Percentiles rank a stretch among this genome's conserved stretches.
phyloP scores from a whole-genome alignment of 257 asterid species.

The Lantana camara region DNA sequence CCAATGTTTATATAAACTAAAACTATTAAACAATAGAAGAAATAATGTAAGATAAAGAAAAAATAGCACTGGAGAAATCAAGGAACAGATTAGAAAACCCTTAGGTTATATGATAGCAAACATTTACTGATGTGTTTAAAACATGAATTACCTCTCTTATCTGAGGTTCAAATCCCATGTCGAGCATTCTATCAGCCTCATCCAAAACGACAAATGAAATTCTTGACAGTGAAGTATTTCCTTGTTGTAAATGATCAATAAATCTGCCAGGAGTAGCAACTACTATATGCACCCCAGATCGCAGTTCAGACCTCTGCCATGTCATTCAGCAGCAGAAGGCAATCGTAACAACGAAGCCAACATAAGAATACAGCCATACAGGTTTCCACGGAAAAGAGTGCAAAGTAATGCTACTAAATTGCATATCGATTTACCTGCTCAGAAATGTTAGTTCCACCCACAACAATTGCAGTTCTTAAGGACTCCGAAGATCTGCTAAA shows the following conservation, averaged over 20 bases:
- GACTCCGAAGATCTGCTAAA: slow-evolving; percentile 77
- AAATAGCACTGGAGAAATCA: neutral
- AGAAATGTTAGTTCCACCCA: slow-evolving; percentile 86
- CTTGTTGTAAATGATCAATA: slow-evolving; percentile 84
- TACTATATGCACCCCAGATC: slow-evolving; percentile 77
- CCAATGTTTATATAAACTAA: slow-evolving; percentile 1
- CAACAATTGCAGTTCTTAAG: slow-evolving; percentile 79
- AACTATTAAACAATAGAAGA: neutral
- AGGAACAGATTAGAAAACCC: slow-evolving; percentile 13
- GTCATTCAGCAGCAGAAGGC: slow-evolving; percentile 39
- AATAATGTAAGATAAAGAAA: neutral
- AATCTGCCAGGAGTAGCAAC: slow-evolving; percentile 97
- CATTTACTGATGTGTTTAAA: neutral
- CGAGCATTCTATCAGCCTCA: slow-evolving; percentile 96
- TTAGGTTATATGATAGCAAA: neutral
- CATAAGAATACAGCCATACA: slow-evolving; percentile 13
- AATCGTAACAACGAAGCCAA: slow-evolving; percentile 21
- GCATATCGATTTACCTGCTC: slow-evolving; percentile 60
- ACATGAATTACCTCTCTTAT: slow-evolving; percentile 71
- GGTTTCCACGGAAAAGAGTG: slow-evolving; percentile 2
- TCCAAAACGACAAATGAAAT: slow-evolving; percentile 75
- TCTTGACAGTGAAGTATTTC: slow-evolving; percentile 74
- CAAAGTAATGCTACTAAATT: neutral
- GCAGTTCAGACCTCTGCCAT: slow-evolving; percentile 82
- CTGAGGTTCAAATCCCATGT: slow-evolving; percentile 97